phyloP scores from a whole-genome alignment of 2,329 filamentous ascomycete genomes.

The Volutella citrinella region DNA sequence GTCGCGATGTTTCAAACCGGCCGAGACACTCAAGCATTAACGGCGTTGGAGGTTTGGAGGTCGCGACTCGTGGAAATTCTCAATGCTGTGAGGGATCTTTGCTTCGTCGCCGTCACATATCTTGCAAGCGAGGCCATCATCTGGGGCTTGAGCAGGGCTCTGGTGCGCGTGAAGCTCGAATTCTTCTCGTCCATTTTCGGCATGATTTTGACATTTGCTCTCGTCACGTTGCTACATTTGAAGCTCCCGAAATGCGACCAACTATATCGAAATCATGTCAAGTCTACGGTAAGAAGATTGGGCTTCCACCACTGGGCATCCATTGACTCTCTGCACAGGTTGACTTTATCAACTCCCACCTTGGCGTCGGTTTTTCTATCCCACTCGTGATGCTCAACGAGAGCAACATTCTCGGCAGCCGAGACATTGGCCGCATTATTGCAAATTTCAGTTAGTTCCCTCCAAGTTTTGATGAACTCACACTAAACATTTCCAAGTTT shows the following conservation, averaged over 20 bases:
- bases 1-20: slow-evolving; percentile 19
- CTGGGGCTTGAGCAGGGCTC: slow-evolving; percentile 37
- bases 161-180: slow-evolving; percentile 32
- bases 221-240: slow-evolving; percentile 28
- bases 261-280: slow-evolving; percentile 30
- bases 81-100: slow-evolving; percentile 17
- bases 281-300: slow-evolving; percentile 28
- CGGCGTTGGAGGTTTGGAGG: slow-evolving; percentile 17
- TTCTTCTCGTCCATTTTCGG: slow-evolving; percentile 48
- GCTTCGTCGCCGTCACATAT: slow-evolving; percentile 36
- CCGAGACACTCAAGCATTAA: slow-evolving; percentile 20
- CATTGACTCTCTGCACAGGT: slow-evolving; percentile 32
- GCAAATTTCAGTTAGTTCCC: slow-evolving; percentile 40
- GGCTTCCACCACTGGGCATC: fast-evolving
- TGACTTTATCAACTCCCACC: slow-evolving; percentile 48
- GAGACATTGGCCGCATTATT: slow-evolving; percentile 40
- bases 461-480: no score
- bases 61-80: slow-evolving; percentile 8
- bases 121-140: slow-evolving; percentile 44
- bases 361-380: slow-evolving; percentile 49
- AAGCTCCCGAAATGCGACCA: slow-evolving; percentile 17
- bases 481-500: no score
- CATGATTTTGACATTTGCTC: slow-evolving; percentile 40
- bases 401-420: slow-evolving; percentile 28
- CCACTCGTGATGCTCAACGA: slow-evolving; percentile 46